A percentile compares a stretch with the other conserved stretches of the same genome.
phyloP scores from a whole-genome alignment of 768 basidiomycete genomes.

The Sporobolomyces pararoseus region DNA sequence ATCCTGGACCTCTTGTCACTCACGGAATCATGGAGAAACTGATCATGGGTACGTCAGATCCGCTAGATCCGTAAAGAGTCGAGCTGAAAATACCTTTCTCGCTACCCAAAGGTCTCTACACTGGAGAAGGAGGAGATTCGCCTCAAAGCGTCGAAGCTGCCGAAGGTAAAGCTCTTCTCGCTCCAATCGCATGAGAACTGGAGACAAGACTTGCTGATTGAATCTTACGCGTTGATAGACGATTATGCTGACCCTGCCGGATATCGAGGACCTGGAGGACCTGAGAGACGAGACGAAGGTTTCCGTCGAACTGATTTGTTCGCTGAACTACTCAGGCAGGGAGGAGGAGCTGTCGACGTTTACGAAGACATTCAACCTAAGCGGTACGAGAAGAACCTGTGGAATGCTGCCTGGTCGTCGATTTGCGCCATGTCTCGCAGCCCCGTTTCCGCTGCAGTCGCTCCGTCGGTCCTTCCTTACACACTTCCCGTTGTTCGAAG shows the following conservation, averaged over 20 bases:
- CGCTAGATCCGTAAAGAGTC: too few relatives aligned
- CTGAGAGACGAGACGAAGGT: slow-evolving; percentile 22
- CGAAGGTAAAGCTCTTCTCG: slow-evolving; percentile 8
- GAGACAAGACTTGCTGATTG: neutral
- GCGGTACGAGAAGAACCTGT: slow-evolving; percentile 32
- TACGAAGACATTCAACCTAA: slow-evolving; percentile 27
- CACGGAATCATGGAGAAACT: slow-evolving; percentile 36
- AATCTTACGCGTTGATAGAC: neutral
- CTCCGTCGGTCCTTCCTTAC: slow-evolving; percentile 28
- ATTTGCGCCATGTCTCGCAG: slow-evolving; percentile 35
- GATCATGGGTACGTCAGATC: slow-evolving; percentile 26
- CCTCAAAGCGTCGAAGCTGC: neutral
- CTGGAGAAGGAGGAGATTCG: slow-evolving; percentile 28
- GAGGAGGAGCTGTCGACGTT: slow-evolving; percentile 26
- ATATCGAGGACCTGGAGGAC: slow-evolving; percentile 24
- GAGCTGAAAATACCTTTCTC: neutral
- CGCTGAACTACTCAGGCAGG: slow-evolving; percentile 28
- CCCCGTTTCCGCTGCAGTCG: slow-evolving; percentile 22
- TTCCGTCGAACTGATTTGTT: slow-evolving; percentile 15
- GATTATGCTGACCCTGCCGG: slow-evolving; percentile 31
- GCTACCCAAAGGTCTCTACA: slow-evolving; percentile 10
- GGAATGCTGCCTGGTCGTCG: slow-evolving; percentile 30
- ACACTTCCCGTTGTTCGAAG: slow-evolving; percentile 34
- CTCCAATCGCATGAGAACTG: neutral
- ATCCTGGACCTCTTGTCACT: slow-evolving; percentile 20